These are phyloP conservation scores for Eragrostis tef DNA, from an alignment of 202 grass and related monocot species.

Conservation along the genomic window DNA sequence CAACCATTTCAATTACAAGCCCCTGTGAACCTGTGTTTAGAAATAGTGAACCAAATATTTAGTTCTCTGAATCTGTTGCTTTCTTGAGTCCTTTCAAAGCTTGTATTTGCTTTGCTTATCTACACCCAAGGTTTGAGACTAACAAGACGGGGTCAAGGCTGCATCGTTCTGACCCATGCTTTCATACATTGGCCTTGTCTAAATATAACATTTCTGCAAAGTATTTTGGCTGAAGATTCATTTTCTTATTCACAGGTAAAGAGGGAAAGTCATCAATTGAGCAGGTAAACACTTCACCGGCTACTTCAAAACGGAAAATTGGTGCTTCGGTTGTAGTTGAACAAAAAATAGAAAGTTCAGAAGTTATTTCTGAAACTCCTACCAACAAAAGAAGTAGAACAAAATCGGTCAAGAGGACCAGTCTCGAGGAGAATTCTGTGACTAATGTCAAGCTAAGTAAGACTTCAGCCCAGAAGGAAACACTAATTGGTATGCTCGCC, in stretches of 20 bases:
- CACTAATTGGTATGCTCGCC: slow-evolving; percentile 55
- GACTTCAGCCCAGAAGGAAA: slow-evolving; percentile 53
- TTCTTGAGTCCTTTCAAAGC: neutral
- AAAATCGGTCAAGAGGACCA: slow-evolving; percentile 51
- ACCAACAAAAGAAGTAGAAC: slow-evolving; percentile 76
- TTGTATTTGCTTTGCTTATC: neutral
- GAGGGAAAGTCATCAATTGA: slow-evolving; percentile 38
- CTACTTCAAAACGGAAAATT: slow-evolving; percentile 70
- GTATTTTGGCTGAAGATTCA: neutral
- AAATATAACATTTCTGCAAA: neutral
- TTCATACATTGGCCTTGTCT: neutral
- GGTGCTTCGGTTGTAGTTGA: slow-evolving; percentile 55
- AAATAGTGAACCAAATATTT: slow-evolving; percentile 31
- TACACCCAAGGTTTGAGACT: neutral
- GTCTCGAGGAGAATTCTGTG: slow-evolving; percentile 38
- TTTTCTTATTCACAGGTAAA: slow-evolving; percentile 51
- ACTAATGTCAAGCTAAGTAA: slow-evolving; percentile 54
- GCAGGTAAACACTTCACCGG: slow-evolving; percentile 17
- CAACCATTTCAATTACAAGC: slow-evolving; percentile 17
- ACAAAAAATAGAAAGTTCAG: slow-evolving; percentile 54
- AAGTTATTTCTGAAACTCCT: slow-evolving; percentile 53
- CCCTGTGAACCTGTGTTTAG: too few species aligned
- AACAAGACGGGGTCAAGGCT: neutral
- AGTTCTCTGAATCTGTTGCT: slow-evolving; percentile 12
- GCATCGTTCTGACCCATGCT: too few species aligned